Conservation (phyloP, 257 asterid genomes). For the Plantago major region DNA sequence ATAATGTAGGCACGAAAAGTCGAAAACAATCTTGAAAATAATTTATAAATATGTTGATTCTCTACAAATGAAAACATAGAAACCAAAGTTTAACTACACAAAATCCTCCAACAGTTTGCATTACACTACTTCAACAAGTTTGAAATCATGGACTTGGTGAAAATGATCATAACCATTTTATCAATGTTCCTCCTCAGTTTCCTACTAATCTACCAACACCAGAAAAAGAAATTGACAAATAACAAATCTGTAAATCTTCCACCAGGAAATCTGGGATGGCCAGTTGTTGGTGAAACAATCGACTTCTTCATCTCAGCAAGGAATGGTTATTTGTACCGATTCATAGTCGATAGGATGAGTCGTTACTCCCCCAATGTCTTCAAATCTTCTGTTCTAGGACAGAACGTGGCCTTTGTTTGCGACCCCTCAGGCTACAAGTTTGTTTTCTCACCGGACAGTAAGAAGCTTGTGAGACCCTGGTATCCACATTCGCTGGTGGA, state of each 20-base stretch:
- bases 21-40: too few species aligned
- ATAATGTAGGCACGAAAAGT: too few species aligned
- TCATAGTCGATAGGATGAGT: conserved; percentile 42
- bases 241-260: too few species aligned
- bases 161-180: not conserved
- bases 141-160: not conserved
- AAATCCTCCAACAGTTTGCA: not conserved
- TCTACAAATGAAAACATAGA: too few species aligned
- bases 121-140: not conserved
- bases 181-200: not conserved
- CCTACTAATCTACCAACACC: not conserved
- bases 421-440: conserved; percentile 64
- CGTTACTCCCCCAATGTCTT: conserved; percentile 45
- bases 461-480: conserved; percentile 51
- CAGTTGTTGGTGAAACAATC: conserved; percentile 56
- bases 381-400: conserved; percentile 49
- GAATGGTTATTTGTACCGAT: conserved; percentile 23
- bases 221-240: not conserved
- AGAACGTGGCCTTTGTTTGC: conserved; percentile 52
- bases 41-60: too few species aligned
- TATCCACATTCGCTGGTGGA: conserved; percentile 49
- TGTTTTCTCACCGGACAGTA: conserved; percentile 46
- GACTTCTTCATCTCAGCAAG: conserved; percentile 40
- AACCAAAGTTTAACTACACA: too few species aligned
- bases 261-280: conserved; percentile 60